Evolutionary conservation across 305 asterid species (phyloP).

Genomic region (Plantago rigida): DNA sequence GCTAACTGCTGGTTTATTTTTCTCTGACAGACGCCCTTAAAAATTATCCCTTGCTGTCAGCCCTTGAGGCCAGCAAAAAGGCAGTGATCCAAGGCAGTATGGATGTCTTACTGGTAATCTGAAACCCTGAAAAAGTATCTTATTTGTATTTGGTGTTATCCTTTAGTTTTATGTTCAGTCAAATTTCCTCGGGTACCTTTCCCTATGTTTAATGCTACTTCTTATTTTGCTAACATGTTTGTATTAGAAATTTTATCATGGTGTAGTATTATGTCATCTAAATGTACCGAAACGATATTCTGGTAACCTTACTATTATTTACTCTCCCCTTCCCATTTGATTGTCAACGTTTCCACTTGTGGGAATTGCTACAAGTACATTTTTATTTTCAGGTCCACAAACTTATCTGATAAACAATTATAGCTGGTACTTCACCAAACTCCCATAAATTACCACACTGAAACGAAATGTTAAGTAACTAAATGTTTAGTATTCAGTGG

Average conservation of each 20-base stretch:
- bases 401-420: no score
- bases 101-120: conserved; percentile 64
- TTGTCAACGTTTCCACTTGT: no score
- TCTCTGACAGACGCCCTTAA: conserved; percentile 48
- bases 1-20: conserved; percentile 28
- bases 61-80: conserved; percentile 69
- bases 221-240: conserved; percentile 4
- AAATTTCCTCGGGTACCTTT: background rate
- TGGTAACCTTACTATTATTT: background rate
- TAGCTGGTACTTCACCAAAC: no score
- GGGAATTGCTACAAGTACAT: no score
- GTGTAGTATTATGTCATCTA: background rate
- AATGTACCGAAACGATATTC: background rate
- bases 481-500: no score
- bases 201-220: background rate
- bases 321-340: no score
- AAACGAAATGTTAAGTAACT: no score
- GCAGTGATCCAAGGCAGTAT: conserved; percentile 75
- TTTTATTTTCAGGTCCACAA: no score
- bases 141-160: background rate
- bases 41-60: conserved; percentile 47
- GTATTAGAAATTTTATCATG: background rate
- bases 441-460: no score
- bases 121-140: background rate
- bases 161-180: conserved; percentile 12